phyloP scores from a whole-genome alignment of 1,284 basidiomycete species.

The Rhodotorula glutinis region DNA sequence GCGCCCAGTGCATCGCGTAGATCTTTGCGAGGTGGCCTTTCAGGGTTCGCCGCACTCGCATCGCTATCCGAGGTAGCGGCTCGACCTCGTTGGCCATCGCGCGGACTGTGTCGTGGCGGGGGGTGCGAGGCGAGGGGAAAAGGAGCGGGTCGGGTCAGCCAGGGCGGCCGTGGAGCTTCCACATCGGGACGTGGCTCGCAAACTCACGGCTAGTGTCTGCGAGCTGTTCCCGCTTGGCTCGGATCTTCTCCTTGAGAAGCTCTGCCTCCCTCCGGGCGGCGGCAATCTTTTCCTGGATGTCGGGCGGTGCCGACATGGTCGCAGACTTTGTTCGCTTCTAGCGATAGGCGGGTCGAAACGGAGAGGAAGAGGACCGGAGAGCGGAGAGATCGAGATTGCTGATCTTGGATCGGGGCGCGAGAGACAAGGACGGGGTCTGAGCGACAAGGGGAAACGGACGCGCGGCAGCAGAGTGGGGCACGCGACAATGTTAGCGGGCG shows the following conservation, averaged over 20 bases:
- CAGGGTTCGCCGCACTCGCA: conserved; percentile 90
- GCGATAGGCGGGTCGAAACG: neutral
- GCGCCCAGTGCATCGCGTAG: conserved; percentile 99
- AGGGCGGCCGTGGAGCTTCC: too few relatives aligned
- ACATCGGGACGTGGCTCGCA: too few relatives aligned
- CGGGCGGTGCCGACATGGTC: conserved; percentile 41
- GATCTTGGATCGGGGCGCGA: neutral
- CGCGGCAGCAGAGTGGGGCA: neutral
- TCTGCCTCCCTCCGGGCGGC: conserved; percentile 95
- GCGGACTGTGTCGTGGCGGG: conserved; percentile 59
- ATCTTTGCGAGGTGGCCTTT: conserved; percentile 98
- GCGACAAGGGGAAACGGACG: neutral
- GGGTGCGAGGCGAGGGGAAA: conserved; percentile 3
- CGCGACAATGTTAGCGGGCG: too few relatives aligned
- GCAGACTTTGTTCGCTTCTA: neutral
- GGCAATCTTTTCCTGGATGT: conserved; percentile 63
- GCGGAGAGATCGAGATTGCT: neutral
- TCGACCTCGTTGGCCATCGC: conserved; percentile 97
- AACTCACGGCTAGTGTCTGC: conserved; percentile 90
- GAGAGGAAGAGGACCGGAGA: neutral
- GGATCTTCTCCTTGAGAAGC: conserved; percentile 94
- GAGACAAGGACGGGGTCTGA: neutral
- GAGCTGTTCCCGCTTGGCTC: conserved; percentile 87
- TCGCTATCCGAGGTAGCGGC: conserved; percentile 87
- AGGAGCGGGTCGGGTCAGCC: neutral